Conservation (phyloP, 2,329 filamentous ascomycete genomes). For the Monosporascus sp. region DNA sequence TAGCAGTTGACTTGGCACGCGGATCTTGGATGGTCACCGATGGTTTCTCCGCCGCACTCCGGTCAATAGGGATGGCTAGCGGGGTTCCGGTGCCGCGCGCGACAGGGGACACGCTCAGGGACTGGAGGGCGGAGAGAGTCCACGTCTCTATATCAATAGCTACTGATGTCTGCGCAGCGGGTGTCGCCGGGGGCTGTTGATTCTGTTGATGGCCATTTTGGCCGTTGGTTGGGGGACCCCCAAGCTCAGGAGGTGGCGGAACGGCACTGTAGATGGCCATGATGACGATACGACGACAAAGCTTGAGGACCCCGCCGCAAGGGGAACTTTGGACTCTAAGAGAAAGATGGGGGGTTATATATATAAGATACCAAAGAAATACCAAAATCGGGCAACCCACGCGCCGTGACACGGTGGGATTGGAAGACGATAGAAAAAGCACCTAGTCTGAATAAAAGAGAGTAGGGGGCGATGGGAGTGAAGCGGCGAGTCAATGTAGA, state of each 20-base stretch:
- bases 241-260: slow-evolving; percentile 41
- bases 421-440: no score
- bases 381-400: no score
- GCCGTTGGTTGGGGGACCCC: slow-evolving; percentile 14
- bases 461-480: not conserved
- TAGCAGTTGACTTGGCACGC: slow-evolving; percentile 15
- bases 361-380: no score
- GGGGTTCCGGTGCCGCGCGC: slow-evolving; percentile 57
- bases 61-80: slow-evolving; percentile 73
- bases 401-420: no score
- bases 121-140: slow-evolving; percentile 55
- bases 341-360: no score
- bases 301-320: no score
- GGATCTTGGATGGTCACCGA: slow-evolving; percentile 23
- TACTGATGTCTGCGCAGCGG: slow-evolving; percentile 21
- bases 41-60: slow-evolving; percentile 29
- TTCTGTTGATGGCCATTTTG: slow-evolving; percentile 13
- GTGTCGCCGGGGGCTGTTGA: slow-evolving; percentile 13
- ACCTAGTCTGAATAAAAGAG: not conserved
- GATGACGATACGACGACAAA: not conserved
- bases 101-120: slow-evolving; percentile 48
- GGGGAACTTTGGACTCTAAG: not conserved
- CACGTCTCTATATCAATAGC: slow-evolving; percentile 61
- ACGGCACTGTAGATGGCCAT: slow-evolving; percentile 49
- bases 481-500: not conserved